These are phyloP conservation scores for peach (Prunus persica) DNA, from an alignment of 306 rosid species.

Conservation along the genomic window DNA sequence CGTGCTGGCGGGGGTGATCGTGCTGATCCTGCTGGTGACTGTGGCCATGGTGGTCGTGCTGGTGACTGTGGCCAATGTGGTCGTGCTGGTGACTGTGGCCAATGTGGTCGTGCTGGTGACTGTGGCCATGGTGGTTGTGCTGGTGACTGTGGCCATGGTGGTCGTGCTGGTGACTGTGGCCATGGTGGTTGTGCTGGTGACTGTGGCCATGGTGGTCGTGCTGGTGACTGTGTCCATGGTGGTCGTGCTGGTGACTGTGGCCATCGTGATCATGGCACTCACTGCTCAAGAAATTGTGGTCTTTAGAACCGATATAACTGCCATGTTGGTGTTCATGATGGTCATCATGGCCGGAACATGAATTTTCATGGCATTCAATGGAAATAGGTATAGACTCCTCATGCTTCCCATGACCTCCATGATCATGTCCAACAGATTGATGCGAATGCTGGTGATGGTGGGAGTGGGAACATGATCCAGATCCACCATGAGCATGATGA, in stretches of 20 bases:
- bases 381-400: conserved; percentile 40
- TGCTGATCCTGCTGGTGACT: conserved; percentile 13
- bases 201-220: conserved; percentile 19
- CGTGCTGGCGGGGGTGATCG: conserved; percentile 5
- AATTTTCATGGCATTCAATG: conserved; percentile 32
- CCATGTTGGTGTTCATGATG: conserved; percentile 35
- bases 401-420: conserved; percentile 22
- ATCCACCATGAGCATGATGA: conserved; percentile 89
- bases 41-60: conserved; percentile 19
- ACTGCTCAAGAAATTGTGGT: conserved; percentile 11
- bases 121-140: neutral
- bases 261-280: conserved; percentile 20
- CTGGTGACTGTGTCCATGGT: neutral
- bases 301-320: conserved; percentile 22
- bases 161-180: conserved; percentile 20
- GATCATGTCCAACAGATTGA: conserved; percentile 33
- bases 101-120: conserved; percentile 10
- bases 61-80: neutral
- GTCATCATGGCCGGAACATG: conserved; percentile 31
- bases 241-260: conserved; percentile 25
- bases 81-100: conserved; percentile 22
- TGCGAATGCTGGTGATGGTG: conserved; percentile 35
- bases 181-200: conserved; percentile 19
- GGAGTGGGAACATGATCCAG: conserved; percentile 46
- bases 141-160: neutral